phyloP scores from a whole-genome alignment of 129 eudicot genomes.

The carrot (Daucus carota) region DH1_v3.0 NC_030386.2:20302001-20302500 shows the following conservation, averaged over 20 bases:
- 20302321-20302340: background rate
- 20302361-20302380: background rate
- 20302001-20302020: slow-evolving; percentile 29
- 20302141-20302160: slow-evolving; percentile 60
- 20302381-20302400: slow-evolving; percentile 17
- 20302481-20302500: slow-evolving; percentile 63
- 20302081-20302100: slow-evolving; percentile 9
- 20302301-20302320: slow-evolving; percentile 2
- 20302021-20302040: slow-evolving; percentile 23
- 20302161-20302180: slow-evolving; percentile 74
- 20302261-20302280: background rate
- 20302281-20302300: background rate
- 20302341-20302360: background rate
- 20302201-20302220: slow-evolving; percentile 54
- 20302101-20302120: slow-evolving; percentile 28
- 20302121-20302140: slow-evolving; percentile 48
- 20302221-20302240: slow-evolving; percentile 16
- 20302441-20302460: slow-evolving; percentile 31
- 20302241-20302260: slow-evolving; percentile 16
- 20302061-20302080: background rate
- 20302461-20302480: slow-evolving; percentile 71
- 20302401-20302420: slow-evolving; percentile 27
- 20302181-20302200: slow-evolving; percentile 59
- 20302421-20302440: slow-evolving; percentile 31
- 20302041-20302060: slow-evolving; percentile 12